These are phyloP conservation scores for Drechmeria coniospora DNA, from an alignment of 2,329 filamentous ascomycete species.

Conservation along the genomic window DNA sequence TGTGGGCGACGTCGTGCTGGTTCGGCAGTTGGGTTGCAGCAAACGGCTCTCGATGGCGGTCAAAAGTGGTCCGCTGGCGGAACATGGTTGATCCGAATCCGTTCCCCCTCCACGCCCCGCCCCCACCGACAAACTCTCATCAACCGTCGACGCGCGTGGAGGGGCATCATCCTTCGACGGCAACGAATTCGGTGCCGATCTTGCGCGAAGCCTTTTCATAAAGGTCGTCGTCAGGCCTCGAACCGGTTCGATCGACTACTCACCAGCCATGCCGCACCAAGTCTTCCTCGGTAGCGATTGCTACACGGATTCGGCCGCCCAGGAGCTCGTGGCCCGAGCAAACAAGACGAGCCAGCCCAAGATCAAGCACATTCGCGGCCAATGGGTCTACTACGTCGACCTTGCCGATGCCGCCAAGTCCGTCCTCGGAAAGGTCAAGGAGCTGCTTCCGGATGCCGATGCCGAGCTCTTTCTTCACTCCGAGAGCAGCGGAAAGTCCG, in stretches of 20 bases:
- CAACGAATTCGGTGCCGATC: too few species aligned
- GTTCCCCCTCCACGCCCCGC: too few species aligned
- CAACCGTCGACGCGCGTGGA: too few species aligned
- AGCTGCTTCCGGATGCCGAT: slow-evolving; percentile 27
- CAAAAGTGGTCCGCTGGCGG: too few species aligned
- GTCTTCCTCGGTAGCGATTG: slow-evolving; percentile 29
- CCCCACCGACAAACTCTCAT: too few species aligned
- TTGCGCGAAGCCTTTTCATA: too few species aligned
- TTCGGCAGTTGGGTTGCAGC: too few species aligned
- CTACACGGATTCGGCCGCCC: slow-evolving; percentile 29
- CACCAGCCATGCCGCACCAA: slow-evolving; percentile 17
- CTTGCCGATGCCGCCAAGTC: slow-evolving; percentile 30
- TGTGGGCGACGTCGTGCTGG: too few species aligned
- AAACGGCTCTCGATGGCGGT: too few species aligned
- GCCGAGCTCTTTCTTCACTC: slow-evolving; percentile 11
- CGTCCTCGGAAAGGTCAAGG: slow-evolving; percentile 29
- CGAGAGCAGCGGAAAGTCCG: slow-evolving; percentile 26
- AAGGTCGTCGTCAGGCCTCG: slow-evolving; percentile 1
- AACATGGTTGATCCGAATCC: too few species aligned
- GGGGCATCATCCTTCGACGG: too few species aligned
- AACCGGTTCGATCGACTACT: not conserved
- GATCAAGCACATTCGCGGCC: slow-evolving; percentile 33
- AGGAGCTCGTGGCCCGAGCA: slow-evolving; percentile 28
- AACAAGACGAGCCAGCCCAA: slow-evolving; percentile 26
- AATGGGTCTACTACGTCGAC: slow-evolving; percentile 54